phyloP scores from a whole-genome alignment of 805 yeast species.

The Candida ascalaphidarum region DNA sequence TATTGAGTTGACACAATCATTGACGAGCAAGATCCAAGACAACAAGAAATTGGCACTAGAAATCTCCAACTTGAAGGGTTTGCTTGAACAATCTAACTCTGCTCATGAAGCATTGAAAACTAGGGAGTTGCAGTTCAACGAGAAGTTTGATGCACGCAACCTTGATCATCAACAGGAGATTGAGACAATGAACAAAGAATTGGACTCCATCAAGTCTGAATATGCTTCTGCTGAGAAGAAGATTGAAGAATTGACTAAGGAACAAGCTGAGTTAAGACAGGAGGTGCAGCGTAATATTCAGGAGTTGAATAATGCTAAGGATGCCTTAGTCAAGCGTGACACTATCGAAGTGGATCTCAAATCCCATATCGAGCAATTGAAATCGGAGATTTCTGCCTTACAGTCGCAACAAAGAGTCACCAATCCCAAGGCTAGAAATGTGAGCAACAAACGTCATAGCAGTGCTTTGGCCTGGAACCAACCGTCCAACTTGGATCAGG shows the following conservation, averaged over 20 bases:
- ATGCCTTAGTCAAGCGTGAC: slow-evolving; percentile 48
- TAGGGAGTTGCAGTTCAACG: slow-evolving; percentile 46
- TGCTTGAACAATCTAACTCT: slow-evolving; percentile 44
- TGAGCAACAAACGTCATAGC: slow-evolving; percentile 32
- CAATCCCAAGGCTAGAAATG: slow-evolving; percentile 21
- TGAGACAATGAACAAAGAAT: slow-evolving; percentile 44
- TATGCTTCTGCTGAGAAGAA: slow-evolving; percentile 49
- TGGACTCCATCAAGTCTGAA: slow-evolving; percentile 45
- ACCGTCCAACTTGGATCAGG: slow-evolving; percentile 27
- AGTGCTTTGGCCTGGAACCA: slow-evolving; percentile 29
- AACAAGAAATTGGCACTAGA: slow-evolving; percentile 64
- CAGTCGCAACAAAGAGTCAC: slow-evolving; percentile 27
- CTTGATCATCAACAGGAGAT: slow-evolving; percentile 42
- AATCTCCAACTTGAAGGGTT: slow-evolving; percentile 37
- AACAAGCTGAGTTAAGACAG: slow-evolving; percentile 54
- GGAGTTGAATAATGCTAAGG: slow-evolving; percentile 54
- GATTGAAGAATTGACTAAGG: slow-evolving; percentile 50
- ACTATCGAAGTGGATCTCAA: slow-evolving; percentile 61
- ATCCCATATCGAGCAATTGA: slow-evolving; percentile 48
- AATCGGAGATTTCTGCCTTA: slow-evolving; percentile 40
- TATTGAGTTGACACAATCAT: slow-evolving; percentile 84
- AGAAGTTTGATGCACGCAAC: slow-evolving; percentile 36
- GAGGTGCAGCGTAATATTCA: slow-evolving; percentile 56
- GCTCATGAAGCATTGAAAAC: slow-evolving; percentile 47
- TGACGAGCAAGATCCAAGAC: slow-evolving; percentile 73